A percentile compares a stretch with the other conserved stretches of the same genome.
These are phyloP conservation scores for Fusarium mundagurra DNA, from an alignment of 2,329 filamentous ascomycete genomes.

Conservation along the genomic window DNA sequence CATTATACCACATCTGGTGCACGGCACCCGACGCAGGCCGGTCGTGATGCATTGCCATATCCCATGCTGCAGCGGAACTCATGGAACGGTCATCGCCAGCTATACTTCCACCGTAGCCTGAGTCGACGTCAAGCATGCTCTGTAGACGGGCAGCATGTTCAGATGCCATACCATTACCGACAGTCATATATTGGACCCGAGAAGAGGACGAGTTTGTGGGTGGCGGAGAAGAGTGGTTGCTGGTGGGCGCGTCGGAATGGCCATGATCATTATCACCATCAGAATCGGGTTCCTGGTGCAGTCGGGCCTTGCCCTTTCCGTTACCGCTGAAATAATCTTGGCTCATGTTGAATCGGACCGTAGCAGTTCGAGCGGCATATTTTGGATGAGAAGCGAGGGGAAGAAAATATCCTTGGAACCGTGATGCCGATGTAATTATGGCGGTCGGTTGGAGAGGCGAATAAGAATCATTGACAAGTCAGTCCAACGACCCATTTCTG, in stretches of 20 bases:
- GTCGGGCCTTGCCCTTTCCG: constrained; percentile 63
- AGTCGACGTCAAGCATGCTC: constrained; percentile 85
- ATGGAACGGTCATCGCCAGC: constrained; percentile 67
- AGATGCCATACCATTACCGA: constrained; percentile 83
- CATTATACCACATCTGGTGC: constrained; percentile 94
- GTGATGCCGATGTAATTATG: constrained; percentile 36
- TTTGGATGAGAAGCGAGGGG: constrained; percentile 32
- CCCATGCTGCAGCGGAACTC: constrained; percentile 57
- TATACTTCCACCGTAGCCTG: constrained; percentile 88
- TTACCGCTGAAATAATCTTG: constrained; percentile 67
- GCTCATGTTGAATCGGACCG: constrained; percentile 61
- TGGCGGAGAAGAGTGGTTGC: constrained; percentile 41
- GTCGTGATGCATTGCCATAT: constrained; percentile 56
- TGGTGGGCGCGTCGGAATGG: constrained; percentile 34
- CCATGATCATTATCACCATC: constrained; percentile 38
- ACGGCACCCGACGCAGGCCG: constrained; percentile 78
- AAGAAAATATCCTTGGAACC: constrained; percentile 25
- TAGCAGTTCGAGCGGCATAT: constrained; percentile 48
- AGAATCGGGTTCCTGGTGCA: constrained; percentile 45
- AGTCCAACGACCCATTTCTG: constrained; percentile 40
- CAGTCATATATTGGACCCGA: constrained; percentile 82
- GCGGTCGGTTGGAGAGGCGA: constrained; percentile 37
- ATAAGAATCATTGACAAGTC: constrained; percentile 35
- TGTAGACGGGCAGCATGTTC: constrained; percentile 84
- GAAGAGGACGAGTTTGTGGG: constrained; percentile 40